Conservation (phyloP, 805 yeast species). For the Metschnikowia reukaufii region DNA sequence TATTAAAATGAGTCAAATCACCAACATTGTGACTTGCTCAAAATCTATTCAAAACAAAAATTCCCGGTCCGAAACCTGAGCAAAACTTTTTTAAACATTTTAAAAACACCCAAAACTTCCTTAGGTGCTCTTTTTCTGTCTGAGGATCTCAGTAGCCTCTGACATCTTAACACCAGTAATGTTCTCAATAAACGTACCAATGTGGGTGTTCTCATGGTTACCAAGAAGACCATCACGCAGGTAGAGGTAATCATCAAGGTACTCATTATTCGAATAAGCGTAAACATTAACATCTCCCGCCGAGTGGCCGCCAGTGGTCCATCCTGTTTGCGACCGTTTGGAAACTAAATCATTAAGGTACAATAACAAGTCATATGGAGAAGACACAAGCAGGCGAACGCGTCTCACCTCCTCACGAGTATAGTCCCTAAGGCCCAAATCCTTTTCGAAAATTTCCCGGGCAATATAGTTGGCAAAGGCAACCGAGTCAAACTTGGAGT, state of each 20-base stretch:
- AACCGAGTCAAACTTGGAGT: conserved; percentile 27
- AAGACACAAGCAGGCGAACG: conserved; percentile 19
- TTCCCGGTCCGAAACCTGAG: too few relatives aligned
- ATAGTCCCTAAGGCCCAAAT: conserved; percentile 64
- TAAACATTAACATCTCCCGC: conserved; percentile 94
- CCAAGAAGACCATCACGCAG: conserved; percentile 54
- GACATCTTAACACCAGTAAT: conserved; percentile 49
- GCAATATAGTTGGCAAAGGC: conserved; percentile 28
- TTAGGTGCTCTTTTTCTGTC: not conserved
- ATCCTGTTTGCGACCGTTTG: conserved; percentile 78
- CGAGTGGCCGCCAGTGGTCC: conserved; percentile 95
- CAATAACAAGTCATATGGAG: conserved; percentile 44
- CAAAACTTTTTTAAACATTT: too few relatives aligned
- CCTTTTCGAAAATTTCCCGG: conserved; percentile 53
- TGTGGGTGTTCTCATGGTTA: conserved; percentile 81
- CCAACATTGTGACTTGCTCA: too few relatives aligned
- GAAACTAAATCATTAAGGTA: conserved; percentile 70
- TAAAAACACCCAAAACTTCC: too few relatives aligned
- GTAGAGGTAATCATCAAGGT: conserved; percentile 38
- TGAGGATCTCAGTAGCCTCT: conserved; percentile 40
- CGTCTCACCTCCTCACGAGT: conserved; percentile 47
- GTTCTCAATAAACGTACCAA: conserved; percentile 69
- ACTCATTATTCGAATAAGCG: conserved; percentile 62
- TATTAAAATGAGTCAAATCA: too few relatives aligned
- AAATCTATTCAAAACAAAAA: too few relatives aligned